These are phyloP conservation scores for Ascochyta fabae DNA, from an alignment of 2,329 filamentous ascomycete species.

Conservation along the genomic window DNA sequence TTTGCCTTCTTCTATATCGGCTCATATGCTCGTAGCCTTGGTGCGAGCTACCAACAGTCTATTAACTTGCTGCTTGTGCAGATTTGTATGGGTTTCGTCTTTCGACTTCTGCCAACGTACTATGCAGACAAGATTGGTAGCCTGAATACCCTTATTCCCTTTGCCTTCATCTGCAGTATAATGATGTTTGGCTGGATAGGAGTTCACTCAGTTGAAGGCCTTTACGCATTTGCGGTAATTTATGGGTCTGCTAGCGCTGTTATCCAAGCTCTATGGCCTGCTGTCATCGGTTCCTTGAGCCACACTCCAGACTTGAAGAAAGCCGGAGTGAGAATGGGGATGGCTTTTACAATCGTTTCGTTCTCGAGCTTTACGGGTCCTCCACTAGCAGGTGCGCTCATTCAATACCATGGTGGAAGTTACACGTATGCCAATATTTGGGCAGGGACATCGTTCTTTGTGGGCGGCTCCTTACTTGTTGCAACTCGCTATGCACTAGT, in stretches of 20 bases:
- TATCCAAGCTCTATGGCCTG: constrained; percentile 41
- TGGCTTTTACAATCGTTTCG: constrained; percentile 47
- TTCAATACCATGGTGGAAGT: constrained; percentile 34
- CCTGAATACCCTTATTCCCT: constrained; percentile 56
- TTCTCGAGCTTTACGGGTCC: constrained; percentile 45
- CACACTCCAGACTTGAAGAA: constrained; percentile 42
- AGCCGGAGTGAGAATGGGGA: constrained; percentile 44
- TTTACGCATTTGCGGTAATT: constrained; percentile 42
- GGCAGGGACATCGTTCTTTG: constrained; percentile 39
- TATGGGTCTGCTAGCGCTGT: constrained; percentile 40
- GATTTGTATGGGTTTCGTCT: constrained; percentile 58
- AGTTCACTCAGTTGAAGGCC: constrained; percentile 29
- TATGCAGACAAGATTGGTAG: constrained; percentile 51
- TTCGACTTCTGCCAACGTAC: constrained; percentile 56
- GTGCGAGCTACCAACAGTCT: constrained; percentile 57
- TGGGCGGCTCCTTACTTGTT: constrained; percentile 34
- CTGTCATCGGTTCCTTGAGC: constrained; percentile 40
- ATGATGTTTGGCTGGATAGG: constrained; percentile 50
- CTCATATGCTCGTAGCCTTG: constrained; percentile 51
- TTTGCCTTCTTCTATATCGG: constrained; percentile 57
- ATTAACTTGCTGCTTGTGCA: constrained; percentile 63
- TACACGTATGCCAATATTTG: constrained; percentile 49
- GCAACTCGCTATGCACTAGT: constrained; percentile 38
- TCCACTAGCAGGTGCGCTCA: constrained; percentile 45
- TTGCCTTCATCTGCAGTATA: constrained; percentile 55